Evolutionary conservation across 352 stramenopile species (phyloP), one percentile per base, ranked within the genome.

Genomic region (Globisporangium nagaii): DNA sequence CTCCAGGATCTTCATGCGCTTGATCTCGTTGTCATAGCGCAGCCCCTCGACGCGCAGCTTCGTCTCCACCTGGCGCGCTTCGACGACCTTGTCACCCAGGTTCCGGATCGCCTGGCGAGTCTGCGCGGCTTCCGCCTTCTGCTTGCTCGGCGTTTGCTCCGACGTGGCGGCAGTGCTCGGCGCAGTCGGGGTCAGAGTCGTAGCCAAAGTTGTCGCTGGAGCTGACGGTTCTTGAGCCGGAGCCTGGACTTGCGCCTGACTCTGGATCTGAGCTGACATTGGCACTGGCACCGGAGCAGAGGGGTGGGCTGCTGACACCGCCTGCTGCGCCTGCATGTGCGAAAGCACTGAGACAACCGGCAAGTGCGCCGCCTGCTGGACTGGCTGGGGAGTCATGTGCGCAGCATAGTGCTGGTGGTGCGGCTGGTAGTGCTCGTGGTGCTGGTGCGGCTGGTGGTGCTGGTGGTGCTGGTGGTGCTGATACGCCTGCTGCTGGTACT

Each of bases 11-110:
- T 53, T 53, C 44, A 61, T 54, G 27, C 54, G 54, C 45, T 61
- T 61, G 54, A 61, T 46, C 44, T 45, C 36, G 30, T 61, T 61
- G 44, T 61, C 54, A 28, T 61, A 61, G 34, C 31, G 44, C 44
- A 61, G 45, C 0, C 54, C 54, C 40, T 61, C 54, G 19, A 61
- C 54, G 22, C 54, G 54, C 25, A 61, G 36, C 24, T 61, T 46
- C 13, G 28, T 36, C 36, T 61, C 54, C 19, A 48, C 35, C 28
- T 54, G 55, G 34, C 54, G 44, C 8, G 54, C 54, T 24, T 54
- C 54, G 7, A 61, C 54, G 36, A 61, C 54, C 17, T 61, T 53
- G 54, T 61, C 54, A 0, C 54, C 54, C 13, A 61, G 28, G 27
- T 61, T 42, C 5, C 24, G 37, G 27, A 61, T 47, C 20, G 44